These are phyloP conservation scores for Eucalyptus coolabah DNA, from an alignment of 345 rosid genomes.

Conservation along the genomic window DNA sequence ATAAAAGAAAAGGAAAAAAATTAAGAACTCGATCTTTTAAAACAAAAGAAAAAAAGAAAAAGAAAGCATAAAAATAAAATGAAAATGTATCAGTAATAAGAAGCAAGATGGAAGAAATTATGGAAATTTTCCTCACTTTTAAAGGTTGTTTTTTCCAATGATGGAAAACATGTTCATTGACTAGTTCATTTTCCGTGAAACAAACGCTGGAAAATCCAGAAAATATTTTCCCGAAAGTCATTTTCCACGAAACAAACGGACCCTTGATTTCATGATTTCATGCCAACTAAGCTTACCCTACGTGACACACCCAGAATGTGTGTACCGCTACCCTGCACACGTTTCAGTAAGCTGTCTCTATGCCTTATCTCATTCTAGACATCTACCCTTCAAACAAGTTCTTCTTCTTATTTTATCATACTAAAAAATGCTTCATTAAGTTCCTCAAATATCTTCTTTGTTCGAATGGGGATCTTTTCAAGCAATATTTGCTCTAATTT, in stretches of 20 bases:
- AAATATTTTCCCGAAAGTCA: too few relatives aligned
- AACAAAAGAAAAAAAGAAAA: too few relatives aligned
- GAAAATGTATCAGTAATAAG: too few relatives aligned
- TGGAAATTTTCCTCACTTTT: too few relatives aligned
- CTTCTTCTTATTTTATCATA: background rate
- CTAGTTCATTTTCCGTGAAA: too few relatives aligned
- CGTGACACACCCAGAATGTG: background rate
- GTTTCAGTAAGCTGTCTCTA: background rate
- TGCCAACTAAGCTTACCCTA: background rate
- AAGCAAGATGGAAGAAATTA: too few relatives aligned
- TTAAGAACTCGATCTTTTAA: too few relatives aligned
- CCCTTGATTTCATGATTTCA: background rate
- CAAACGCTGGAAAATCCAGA: too few relatives aligned
- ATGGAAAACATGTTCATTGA: too few relatives aligned
- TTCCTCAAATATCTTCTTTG: background rate
- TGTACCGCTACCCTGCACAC: background rate
- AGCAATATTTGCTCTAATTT: background rate
- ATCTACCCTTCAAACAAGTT: background rate
- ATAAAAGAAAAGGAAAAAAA: too few relatives aligned
- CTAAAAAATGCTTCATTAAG: background rate
- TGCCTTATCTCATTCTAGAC: background rate
- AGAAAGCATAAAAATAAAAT: too few relatives aligned
- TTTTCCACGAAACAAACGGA: background rate
- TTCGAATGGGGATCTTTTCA: background rate
- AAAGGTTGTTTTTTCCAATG: too few relatives aligned